Conservation (phyloP, 345 rosid genomes). For the Conringia planisiliqua region DNA sequence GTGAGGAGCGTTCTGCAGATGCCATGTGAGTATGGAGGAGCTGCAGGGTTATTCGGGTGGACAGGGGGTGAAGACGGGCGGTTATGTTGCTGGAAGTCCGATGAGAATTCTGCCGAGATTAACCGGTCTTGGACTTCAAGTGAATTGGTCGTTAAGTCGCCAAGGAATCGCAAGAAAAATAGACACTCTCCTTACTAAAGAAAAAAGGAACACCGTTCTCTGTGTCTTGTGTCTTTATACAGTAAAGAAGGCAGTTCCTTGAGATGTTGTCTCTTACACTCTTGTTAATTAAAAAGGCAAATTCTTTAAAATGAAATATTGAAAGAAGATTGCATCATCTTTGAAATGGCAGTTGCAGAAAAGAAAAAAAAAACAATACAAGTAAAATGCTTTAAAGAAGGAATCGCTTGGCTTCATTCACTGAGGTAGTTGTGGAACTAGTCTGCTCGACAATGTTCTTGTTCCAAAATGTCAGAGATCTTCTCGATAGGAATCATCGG, state of each 20-base stretch:
- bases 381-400: not conserved
- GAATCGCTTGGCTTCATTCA: not conserved
- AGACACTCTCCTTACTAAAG: constrained; percentile 59
- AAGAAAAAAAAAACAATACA: not conserved
- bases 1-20: constrained; percentile 71
- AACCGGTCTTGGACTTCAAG: constrained; percentile 73
- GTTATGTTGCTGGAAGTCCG: constrained; percentile 80
- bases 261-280: not conserved
- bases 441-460: constrained; percentile 15
- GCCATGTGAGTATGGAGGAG: constrained; percentile 40
- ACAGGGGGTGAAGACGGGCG: constrained; percentile 94
- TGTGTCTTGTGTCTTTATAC: not conserved
- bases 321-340: not conserved
- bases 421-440: not conserved
- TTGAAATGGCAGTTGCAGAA: not conserved
- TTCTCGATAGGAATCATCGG: constrained; percentile 64
- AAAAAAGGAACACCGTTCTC: not conserved
- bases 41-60: constrained; percentile 81
- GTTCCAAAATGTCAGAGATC: constrained; percentile 48
- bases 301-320: not conserved
- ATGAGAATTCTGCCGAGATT: constrained; percentile 43
- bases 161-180: constrained; percentile 40
- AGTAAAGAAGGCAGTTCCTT: not conserved
- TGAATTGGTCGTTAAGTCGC: constrained; percentile 45
- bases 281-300: not conserved